These are phyloP conservation scores for Geosmithia putterillii DNA, from an alignment of 2,329 filamentous ascomycete species.

Conservation along the genomic window DNA sequence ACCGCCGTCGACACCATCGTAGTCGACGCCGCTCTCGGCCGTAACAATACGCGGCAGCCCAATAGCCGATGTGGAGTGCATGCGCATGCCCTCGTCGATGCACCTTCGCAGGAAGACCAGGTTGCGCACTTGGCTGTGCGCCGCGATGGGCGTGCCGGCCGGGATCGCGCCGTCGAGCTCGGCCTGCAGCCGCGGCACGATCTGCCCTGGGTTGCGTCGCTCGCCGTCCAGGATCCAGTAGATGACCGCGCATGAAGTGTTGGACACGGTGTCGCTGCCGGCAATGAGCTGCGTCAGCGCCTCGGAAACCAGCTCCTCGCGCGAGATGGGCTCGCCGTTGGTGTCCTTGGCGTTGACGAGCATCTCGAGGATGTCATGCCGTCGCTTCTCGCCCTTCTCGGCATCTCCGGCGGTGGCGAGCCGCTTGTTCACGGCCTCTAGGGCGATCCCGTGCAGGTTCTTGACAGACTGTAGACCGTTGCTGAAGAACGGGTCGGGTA, in stretches of 20 bases:
- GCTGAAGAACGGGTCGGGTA: constrained; percentile 6
- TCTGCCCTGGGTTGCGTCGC: constrained; percentile 2
- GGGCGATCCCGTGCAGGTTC: constrained; percentile 5
- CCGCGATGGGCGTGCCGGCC: not conserved
- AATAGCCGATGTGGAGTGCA: constrained; percentile 6
- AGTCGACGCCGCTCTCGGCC: constrained; percentile 2
- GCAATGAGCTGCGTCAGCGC: constrained; percentile 7
- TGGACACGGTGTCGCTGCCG: constrained; percentile 6
- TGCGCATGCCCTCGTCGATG: constrained; percentile 6
- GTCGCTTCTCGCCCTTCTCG: not conserved
- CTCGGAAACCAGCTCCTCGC: constrained; percentile 6
- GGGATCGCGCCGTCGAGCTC: constrained; percentile 6
- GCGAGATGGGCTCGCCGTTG: constrained; percentile 3
- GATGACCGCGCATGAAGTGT: constrained; percentile 6
- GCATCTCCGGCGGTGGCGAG: constrained; percentile 1
- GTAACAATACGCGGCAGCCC: constrained; percentile 6
- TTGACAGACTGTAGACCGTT: constrained; percentile 5
- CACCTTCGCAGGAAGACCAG: constrained; percentile 5
- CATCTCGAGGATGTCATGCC: constrained; percentile 6
- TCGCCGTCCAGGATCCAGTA: constrained; percentile 7
- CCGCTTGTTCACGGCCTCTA: constrained; percentile 3
- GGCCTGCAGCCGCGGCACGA: constrained; percentile 4
- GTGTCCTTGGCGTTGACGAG: constrained; percentile 4
- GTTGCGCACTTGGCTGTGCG: constrained; percentile 4
- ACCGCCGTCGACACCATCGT: too few species aligned